Evolutionary conservation across 2,329 filamentous ascomycete species (phyloP).

Genomic region (Neofusicoccum kwambonambiense): DNA sequence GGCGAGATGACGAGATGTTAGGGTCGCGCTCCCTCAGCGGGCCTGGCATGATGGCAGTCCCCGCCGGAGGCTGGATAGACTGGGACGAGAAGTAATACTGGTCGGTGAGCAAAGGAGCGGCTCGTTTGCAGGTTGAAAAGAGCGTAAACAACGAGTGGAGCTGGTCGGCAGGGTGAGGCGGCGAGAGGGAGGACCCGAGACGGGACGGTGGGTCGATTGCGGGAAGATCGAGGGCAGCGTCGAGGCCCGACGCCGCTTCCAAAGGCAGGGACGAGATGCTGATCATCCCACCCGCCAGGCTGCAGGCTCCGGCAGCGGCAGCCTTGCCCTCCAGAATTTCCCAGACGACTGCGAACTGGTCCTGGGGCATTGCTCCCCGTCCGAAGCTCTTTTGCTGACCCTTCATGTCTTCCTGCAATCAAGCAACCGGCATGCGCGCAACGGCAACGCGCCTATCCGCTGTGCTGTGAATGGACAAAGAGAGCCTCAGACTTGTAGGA

Average conservation of each 20-base stretch:
- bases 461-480: background rate
- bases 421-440: background rate
- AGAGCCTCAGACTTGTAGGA: background rate
- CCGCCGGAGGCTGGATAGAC: background rate
- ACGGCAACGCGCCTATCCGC: background rate
- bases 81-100: background rate
- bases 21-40: constrained; percentile 25
- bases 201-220: background rate
- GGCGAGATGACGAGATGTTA: constrained; percentile 22
- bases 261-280: constrained; percentile 1
- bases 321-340: background rate
- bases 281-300: background rate
- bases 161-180: background rate
- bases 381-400: background rate
- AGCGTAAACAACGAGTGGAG: constrained; percentile 2
- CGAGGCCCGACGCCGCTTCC: background rate
- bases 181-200: background rate
- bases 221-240: background rate
- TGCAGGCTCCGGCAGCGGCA: background rate
- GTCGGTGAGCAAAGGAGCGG: background rate
- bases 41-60: constrained; percentile 2
- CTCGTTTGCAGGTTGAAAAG: background rate
- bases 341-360: background rate
- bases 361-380: background rate
- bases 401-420: background rate